Evolutionary conservation across 2,329 filamentous ascomycete species (phyloP), one percentile per base, ranked within the genome.

Genomic region (Teratosphaeria viscida): DNA sequence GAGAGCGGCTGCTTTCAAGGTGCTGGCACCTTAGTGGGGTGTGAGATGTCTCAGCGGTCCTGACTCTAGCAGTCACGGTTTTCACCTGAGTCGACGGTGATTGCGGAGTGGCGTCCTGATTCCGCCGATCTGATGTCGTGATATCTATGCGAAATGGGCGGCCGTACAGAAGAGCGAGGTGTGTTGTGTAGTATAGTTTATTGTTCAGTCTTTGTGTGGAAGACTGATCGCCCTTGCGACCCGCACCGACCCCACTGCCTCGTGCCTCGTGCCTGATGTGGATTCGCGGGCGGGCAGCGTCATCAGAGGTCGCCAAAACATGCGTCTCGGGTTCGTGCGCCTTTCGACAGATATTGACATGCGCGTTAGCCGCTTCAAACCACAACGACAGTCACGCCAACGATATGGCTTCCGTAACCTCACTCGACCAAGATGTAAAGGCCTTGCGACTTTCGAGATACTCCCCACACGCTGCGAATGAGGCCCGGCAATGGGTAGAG

Each of bases 341-440:
- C 37, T 43, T 5, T 12, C 2, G 37, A 32, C 10, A 26, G 12
- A 37, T 49, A 54, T 35, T 39, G n/a, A 32, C 49, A 19, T 57
- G 29, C 43, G 14, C 37, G 39, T 19, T 19, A 8, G 32, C 26
- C 54, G 32, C 54, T 39, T 14, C 27, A 34, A 19, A 26, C 55
- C 14, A 32, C 29, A 23, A 39, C 27, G 23, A 53, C 62, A 55
- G 8, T 12, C 27, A 23, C 23, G 19, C 11, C n/a, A 14, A 56
- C 55, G 72, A 57, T 65, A 97, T 97, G 92, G 92, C 92, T 67
- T 96, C 92, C 47, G 92, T 97, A 35, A 84, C 90, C 64, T 96
- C 90, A 64, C 80, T 99, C 62, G 94, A 97, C 77, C 92, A 92
- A 75, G 94, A 99, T 79, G 82, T 99, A 85, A 89, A 90, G 81